Percentiles rank a stretch among this genome's conserved stretches.
Conservation (phyloP, 352 stramenopile genomes). For the Phytophthora sansomeana region DNA sequence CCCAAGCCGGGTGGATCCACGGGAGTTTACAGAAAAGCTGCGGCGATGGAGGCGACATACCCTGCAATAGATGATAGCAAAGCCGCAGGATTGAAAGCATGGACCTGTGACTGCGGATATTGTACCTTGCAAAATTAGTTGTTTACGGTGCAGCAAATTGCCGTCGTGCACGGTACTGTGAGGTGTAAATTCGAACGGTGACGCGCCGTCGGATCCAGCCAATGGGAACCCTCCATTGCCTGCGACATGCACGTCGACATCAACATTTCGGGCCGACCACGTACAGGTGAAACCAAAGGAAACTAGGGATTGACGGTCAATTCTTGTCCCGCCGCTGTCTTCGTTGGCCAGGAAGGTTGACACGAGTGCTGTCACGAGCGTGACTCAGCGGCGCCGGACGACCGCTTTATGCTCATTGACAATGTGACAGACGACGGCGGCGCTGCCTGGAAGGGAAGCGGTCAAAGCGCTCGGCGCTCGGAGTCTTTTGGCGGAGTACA, state of each 20-base stretch:
- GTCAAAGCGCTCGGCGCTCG: too few relatives aligned
- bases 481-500: too few relatives aligned
- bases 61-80: not conserved
- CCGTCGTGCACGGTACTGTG: not conserved
- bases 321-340: constrained; percentile 4
- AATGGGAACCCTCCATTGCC: not conserved
- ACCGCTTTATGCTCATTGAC: constrained; percentile 15
- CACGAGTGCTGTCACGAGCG: constrained; percentile 20
- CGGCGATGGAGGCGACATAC: not conserved
- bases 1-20: not conserved
- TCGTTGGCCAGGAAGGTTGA: constrained; percentile 14
- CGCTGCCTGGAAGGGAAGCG: too few relatives aligned
- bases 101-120: too few relatives aligned
- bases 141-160: not conserved
- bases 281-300: not conserved
- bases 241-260: constrained; percentile 31
- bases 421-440: constrained; percentile 24
- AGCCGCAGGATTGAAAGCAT: too few relatives aligned
- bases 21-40: not conserved
- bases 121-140: too few relatives aligned
- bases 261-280: constrained; percentile 11
- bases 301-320: too few relatives aligned
- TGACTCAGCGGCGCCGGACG: constrained; percentile 4
- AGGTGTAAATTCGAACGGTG: constrained; percentile 1
- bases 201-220: constrained; percentile 7